Base-by-base conservation (phyloP, 2,329 filamentous ascomycete species). In the Neonectria magnoliae region DNA sequence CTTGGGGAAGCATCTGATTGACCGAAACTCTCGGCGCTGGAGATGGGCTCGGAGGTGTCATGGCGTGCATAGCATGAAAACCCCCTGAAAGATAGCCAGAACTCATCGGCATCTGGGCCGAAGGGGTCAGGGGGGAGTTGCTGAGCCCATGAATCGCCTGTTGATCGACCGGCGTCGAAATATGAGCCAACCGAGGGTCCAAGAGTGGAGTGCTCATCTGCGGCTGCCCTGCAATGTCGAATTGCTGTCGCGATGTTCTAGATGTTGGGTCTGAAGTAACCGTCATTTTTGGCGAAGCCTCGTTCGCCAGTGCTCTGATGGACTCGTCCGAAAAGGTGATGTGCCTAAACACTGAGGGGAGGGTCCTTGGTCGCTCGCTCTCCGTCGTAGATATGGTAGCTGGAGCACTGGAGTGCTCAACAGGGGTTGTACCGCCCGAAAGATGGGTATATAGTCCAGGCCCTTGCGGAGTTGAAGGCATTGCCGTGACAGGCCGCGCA, bases 31-130 rank as follows among this genome's bases (percentile, higher is more conserved):
- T 65, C 1, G 70, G 70, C 5, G 68, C 68, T 1, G 70, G 70
- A 25, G 70, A 72, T n/a, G 70, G 70, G 3, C 59, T 72, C 2
- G 70, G 68, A 5, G 70, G 70, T 2, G 70, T 72, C 36, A 57
- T 58, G 2, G 67, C 51, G 3, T 61, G 42, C 44, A 52, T 25
- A 0, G 8, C 22, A 11, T 25, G 16, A 11, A 63, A 66, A 22
- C 31, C 48, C 8, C 50, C 50, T 5, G 25, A 47, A 3, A 27
- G 33, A 16, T 9, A 38, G 4, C 22, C 44, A 22, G 52, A 2
- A 20, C 36, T 38, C 41, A n/a, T 20, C 16, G 54, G 29, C 14
- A 14, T 4, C 4, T 9, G 10, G 11, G 33, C 36, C 7, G 66
- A 61, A 14, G 48, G 41, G 5, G 57, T 57, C 10, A 50, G 13